Base-by-base conservation (phyloP, 2,329 filamentous ascomycete species). In the Mycosphaerelloides madeirae region DNA sequence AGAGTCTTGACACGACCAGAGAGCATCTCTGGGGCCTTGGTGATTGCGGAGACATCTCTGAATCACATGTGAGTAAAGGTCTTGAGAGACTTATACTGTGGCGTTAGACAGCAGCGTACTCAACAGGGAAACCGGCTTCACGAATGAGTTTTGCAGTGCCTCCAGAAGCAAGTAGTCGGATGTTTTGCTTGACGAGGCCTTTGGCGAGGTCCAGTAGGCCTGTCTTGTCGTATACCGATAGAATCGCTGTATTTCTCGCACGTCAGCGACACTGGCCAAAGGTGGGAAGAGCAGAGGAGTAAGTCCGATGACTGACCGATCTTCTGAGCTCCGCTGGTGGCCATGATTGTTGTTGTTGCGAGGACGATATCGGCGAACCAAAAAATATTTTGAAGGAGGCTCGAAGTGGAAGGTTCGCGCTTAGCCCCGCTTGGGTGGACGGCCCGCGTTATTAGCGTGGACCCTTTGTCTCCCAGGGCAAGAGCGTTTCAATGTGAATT, bases 151-250 rank as follows among this genome's bases (percentile, higher is more conserved):
- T 93, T 55, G 93, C 85, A 37, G 93, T 98, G 60, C 93, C 93
- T 48, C 93, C 93, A 46, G 91, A 97, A 43, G 93, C 93, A 46
- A 98, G 79, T 55, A 98, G 84, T 58, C 89, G 86, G 58, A 95
- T 86, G 81, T 93, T 84, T 65, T 94, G 81, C 76, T 91, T 80
- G 64, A 86, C 79, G 39, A 96, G 80, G 59, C 89, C 89, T 72
- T 95, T 95, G 61, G 89, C 88, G 59, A 96, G 78, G 71, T 96
- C 90, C 57, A 96, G 74, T 56, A 95, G 80, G 49, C 90, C 93
- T 44, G 91, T 97, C 83, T 98, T 98, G 79, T 98, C 88, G 68
- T 93, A 97, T 75, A 97, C 93, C 56, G 91, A 97, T 67, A 98
- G 79, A 65, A 98, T 97, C 57, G 93, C 93, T 72, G 47, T 22